Percentiles rank a stretch among this genome's conserved stretches.
These are phyloP conservation scores for Boletellus emodensis DNA, from an alignment of 768 basidiomycete species.

Conservation along the genomic window DNA sequence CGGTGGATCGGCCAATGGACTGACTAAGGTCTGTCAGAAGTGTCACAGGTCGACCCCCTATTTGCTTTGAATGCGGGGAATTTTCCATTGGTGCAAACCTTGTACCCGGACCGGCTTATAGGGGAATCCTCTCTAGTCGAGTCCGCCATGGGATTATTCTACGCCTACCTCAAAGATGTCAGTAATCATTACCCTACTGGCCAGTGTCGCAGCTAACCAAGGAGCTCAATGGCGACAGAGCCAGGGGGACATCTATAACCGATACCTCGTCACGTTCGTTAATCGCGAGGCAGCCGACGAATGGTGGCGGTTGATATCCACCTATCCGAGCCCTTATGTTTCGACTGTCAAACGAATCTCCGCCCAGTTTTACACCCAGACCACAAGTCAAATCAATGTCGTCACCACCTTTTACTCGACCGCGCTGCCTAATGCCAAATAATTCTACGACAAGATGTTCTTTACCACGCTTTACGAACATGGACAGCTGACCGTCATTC, in stretches of 20 bases:
- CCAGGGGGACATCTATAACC: not conserved
- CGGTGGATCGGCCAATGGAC: too few relatives aligned
- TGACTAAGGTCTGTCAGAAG: too few relatives aligned
- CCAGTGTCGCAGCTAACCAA: not conserved
- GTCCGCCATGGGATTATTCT: not conserved
- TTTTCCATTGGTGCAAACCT: too few relatives aligned
- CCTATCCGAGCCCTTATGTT: constrained; percentile 2
- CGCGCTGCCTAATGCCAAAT: not conserved
- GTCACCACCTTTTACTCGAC: not conserved
- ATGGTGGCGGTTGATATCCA: constrained; percentile 24
- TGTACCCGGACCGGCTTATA: too few relatives aligned
- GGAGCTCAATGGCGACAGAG: too few relatives aligned
- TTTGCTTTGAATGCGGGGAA: too few relatives aligned
- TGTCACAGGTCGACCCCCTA: too few relatives aligned
- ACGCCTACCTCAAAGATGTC: constrained; percentile 1
- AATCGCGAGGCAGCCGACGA: constrained; percentile 22
- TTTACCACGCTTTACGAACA: not conserved
- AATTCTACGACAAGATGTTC: not conserved
- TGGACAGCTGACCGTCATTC: not conserved
- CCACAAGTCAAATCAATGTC: not conserved
- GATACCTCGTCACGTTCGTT: constrained; percentile 21
- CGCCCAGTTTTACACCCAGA: constrained; percentile 3
- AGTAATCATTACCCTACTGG: not conserved
- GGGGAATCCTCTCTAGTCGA: not conserved
- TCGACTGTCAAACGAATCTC: not conserved